phyloP scores from a whole-genome alignment of 257 asterid genomes.

The Schizonepeta tenuifolia region DNA sequence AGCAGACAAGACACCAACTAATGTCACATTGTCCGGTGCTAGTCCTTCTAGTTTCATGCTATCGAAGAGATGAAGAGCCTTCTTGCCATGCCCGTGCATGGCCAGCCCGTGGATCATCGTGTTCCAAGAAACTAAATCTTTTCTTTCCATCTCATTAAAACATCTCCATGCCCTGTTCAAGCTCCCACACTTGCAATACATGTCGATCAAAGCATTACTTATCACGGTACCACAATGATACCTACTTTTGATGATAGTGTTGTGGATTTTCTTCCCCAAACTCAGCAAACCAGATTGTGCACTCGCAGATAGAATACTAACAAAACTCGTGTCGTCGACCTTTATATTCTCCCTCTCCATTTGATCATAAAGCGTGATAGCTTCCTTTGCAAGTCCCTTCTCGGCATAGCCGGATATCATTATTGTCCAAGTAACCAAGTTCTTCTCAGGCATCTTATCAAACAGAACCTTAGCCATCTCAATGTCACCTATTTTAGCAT shows the following conservation, averaged over 20 bases:
- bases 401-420: constrained; percentile 72
- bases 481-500: constrained; percentile 63
- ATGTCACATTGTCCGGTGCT: constrained; percentile 69
- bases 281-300: constrained; percentile 72
- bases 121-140: constrained; percentile 81
- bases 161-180: constrained; percentile 55
- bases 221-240: constrained; percentile 45
- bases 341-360: constrained; percentile 48
- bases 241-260: constrained; percentile 37
- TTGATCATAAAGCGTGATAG: constrained; percentile 51
- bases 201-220: constrained; percentile 70
- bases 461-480: constrained; percentile 73
- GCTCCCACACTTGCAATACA: constrained; percentile 89
- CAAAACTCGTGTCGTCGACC: constrained; percentile 58
- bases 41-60: constrained; percentile 63
- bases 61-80: constrained; percentile 64
- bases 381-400: constrained; percentile 70
- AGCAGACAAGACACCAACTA: constrained; percentile 68
- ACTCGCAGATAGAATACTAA: constrained; percentile 69
- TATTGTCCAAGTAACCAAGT: constrained; percentile 76
- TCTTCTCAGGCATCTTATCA: constrained; percentile 83
- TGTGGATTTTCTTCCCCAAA: constrained; percentile 75
- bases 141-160: constrained; percentile 50
- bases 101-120: constrained; percentile 82
- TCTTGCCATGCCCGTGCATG: constrained; percentile 63